These are phyloP conservation scores for Colletotrichum sp. DNA, from an alignment of 2,329 filamentous ascomycete species.

Conservation along the genomic window DNA sequence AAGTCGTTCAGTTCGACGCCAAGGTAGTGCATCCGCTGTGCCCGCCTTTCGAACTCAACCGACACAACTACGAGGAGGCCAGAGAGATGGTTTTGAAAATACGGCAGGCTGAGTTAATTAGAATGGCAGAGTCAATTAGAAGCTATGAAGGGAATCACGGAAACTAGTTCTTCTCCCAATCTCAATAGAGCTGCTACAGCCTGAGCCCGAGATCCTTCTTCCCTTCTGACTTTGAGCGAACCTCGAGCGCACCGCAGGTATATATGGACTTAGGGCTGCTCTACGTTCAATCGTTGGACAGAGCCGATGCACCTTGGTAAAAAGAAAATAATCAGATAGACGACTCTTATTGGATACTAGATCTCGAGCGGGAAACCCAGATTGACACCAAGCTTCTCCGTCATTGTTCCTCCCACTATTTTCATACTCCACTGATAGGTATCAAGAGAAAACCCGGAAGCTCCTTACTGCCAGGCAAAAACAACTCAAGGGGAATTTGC, in stretches of 20 bases:
- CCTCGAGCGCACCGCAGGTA: neutral
- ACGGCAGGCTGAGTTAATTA: neutral
- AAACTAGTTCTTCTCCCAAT: neutral
- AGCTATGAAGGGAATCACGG: rapidly evolving
- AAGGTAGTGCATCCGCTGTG: neutral
- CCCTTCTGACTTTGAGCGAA: neutral
- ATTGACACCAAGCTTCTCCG: neutral
- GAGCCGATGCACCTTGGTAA: neutral
- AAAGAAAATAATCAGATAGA: neutral
- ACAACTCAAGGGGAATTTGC: neutral
- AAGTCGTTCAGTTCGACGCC: neutral
- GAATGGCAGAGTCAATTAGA: neutral
- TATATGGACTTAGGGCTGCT: neutral
- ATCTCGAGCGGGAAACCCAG: neutral
- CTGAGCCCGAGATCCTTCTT: neutral
- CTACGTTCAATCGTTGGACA: neutral
- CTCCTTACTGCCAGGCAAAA: neutral
- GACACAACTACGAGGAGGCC: neutral
- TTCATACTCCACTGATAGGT: neutral
- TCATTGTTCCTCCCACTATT: neutral
- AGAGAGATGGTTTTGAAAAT: neutral
- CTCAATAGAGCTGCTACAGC: neutral
- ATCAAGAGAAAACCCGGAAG: neutral
- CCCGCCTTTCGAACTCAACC: neutral
- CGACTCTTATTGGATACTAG: neutral